Base-by-base conservation (phyloP, 2,329 filamentous ascomycete species). In the Ambrosiella xylebori region DNA sequence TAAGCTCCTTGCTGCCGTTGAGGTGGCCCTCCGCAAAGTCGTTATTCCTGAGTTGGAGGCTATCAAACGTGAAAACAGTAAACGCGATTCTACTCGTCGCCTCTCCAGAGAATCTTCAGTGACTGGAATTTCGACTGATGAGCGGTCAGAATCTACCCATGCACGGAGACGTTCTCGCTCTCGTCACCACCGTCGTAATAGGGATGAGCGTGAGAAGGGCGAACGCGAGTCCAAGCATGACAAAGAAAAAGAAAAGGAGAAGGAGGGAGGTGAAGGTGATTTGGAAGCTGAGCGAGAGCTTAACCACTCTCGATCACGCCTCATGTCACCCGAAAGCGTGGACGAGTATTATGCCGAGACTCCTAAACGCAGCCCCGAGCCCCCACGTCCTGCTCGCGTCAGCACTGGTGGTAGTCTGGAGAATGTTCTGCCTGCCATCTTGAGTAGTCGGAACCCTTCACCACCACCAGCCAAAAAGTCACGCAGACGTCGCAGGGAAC, bases 11-110 rank as follows among this genome's bases (percentile, higher is more conserved):
- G 87, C 93, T 65, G 93, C 89, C 0, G 90, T 96, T 2, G 90
- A 96, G 71, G 89, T 95, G 70, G 89, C 89, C 12, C 95, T 96
- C 65, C 84, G 88, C 62, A 80, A 89, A 54, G 76, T 95, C 54
- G 95, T 96, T 57, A 72, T 98, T 2, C 93, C 93, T 0, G 91
- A 98, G 69, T 76, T 98, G 50, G 91, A 88, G 64, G 88, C 89
- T 8, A 74, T 98, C 57, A 96, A 95, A 69, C 82, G 90, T 65
- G 89, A 95, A 66, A 86, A 91, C 68, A 90, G 87, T 68, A 84
- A 85, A 63, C 81, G 84, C 62, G 78, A 85, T 63, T 81, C 64
- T 63, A 81, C 64, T 11, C 80, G 80, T 9, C 80, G 80, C 58
- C 84, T 82, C 59, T 90, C 86, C 38, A 66, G 76, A 51, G 76